Evolutionary conservation across 73 alveolate species (phyloP), one percentile per base, ranked within the genome.

Genomic region (Urostyla sp.): DNA sequence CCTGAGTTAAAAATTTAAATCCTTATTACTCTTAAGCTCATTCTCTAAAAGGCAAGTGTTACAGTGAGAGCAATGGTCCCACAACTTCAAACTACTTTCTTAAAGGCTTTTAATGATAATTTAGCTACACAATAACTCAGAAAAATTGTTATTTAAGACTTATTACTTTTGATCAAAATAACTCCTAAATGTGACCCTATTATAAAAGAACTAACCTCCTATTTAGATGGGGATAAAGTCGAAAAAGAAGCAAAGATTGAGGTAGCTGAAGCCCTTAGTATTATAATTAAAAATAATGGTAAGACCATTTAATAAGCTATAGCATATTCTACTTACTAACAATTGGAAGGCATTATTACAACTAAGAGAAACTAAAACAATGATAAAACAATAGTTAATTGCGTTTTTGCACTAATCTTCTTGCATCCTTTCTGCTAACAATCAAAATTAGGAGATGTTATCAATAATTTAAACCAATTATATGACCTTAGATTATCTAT

Each of bases 11-110:
- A 91, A 92, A 58, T 77, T 40, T 87, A 84, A 28, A 83, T 91
- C 60, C 75, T 91, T 73, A 59, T 58, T 10, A 77, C 97, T 11
- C 72, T 91, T 32, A 73, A 56, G 50, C 77, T 73, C 6, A 73
- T 73, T 13, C 74, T 73, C 20, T 21, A 51, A 6, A 27, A 49
- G n/a, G 77, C 84, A 30, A 84, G 79, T 1, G 80, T 55, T 18
- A 32, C 80, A 0, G 67, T 78, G 67, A 90, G 50, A 50, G 85
- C 92, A 20, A 85, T 90, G 89, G 80, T 78, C 54, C 94, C 96
- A 0, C 90, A 90, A 80, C 89, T 90, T 10, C 93, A 90, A 77
- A 72, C 93, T 27, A 78, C 93, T 26, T 90, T 84, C 84, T 48
- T 90, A 55, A 90, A 85, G 89, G 82, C 87, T 26, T 45, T 90